phyloP scores from a whole-genome alignment of 163 green algal species.

The Botryococcus braunii region DNA sequence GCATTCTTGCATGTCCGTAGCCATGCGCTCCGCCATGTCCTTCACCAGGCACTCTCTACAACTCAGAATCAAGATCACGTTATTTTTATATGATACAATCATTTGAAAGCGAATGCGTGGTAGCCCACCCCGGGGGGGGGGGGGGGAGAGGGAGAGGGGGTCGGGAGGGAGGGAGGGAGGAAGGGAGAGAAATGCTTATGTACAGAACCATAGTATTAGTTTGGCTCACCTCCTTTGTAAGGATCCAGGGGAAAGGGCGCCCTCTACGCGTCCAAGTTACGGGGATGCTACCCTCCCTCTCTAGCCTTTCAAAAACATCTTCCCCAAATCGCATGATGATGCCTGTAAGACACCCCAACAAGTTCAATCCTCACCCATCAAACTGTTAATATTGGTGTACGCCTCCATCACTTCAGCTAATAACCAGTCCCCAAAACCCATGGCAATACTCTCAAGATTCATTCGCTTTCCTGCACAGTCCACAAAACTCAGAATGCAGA shows the following conservation, averaged over 20 bases:
- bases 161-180: neutral
- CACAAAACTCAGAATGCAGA: too few relatives aligned
- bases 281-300: constrained; percentile 19
- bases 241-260: constrained; percentile 14
- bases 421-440: too few relatives aligned
- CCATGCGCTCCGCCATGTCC: constrained; percentile 40
- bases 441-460: too few relatives aligned
- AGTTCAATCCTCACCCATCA: too few relatives aligned
- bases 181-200: neutral
- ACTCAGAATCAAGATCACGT: too few relatives aligned
- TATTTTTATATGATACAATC: neutral
- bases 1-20: constrained; percentile 43
- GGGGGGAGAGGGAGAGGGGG: neutral
- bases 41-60: constrained; percentile 24
- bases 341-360: too few relatives aligned
- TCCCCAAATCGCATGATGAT: constrained; percentile 38
- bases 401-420: too few relatives aligned
- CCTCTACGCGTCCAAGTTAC: constrained; percentile 8
- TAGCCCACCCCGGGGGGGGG: too few relatives aligned
- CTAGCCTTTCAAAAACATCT: constrained; percentile 29
- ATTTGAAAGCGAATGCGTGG: neutral
- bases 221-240: constrained; percentile 34
- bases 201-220: neutral
- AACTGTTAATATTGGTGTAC: too few relatives aligned
- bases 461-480: too few relatives aligned